Base-by-base conservation (phyloP, 768 basidiomycete species). In the Collybiopsis luxurians region DNA sequence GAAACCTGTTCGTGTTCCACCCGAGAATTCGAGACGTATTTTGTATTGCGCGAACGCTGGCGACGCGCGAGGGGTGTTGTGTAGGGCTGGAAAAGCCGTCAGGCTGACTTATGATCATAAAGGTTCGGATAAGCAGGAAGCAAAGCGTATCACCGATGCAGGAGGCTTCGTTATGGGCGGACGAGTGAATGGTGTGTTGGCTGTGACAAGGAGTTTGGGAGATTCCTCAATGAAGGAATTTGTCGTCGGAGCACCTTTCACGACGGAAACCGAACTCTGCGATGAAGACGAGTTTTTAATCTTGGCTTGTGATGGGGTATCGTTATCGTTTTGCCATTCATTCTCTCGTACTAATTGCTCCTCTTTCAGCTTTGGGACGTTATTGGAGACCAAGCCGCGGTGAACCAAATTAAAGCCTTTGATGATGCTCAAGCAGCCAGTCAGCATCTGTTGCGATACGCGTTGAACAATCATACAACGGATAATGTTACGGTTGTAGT, bases 181-280 rank as follows among this genome's bases (percentile, higher is more conserved):
- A 60, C 85, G 97, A 12, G 97, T 99, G 31, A 99, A 99, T 63
- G 97, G 96, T 61, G 95, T 98, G 40, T 76, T 99, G 54, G 95
- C 95, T 5, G 97, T 99, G 27, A 99, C 97, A 17, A 81, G 97
- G 57, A 94, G 94, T 65, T 75, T 99, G 56, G 97, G 97, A 31
- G 97, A 99, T 67, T 90, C 94, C 1, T 90, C 93, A 6, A 98
- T 99, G 97, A 99, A 99, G 73, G 97, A 99, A 66, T 99, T 95
- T 69, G 97, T 99, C 11, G 97, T 98, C 47, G 97, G 97, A 1
- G 84, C 92, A 27, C 97, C 97, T 5, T 99, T 96, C 72, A 99
- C 97, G 19, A 98, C 97, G n/a, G 95, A 98, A 71, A 98, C 96
- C 12, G 85, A 89, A 63, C 74, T 99, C 40, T 89, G 88, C 54